A percentile compares a stretch with the other conserved stretches of the same genome.
These are phyloP conservation scores for Cerrena zonata DNA, from an alignment of 1,284 basidiomycete species.

Conservation along the genomic window DNA sequence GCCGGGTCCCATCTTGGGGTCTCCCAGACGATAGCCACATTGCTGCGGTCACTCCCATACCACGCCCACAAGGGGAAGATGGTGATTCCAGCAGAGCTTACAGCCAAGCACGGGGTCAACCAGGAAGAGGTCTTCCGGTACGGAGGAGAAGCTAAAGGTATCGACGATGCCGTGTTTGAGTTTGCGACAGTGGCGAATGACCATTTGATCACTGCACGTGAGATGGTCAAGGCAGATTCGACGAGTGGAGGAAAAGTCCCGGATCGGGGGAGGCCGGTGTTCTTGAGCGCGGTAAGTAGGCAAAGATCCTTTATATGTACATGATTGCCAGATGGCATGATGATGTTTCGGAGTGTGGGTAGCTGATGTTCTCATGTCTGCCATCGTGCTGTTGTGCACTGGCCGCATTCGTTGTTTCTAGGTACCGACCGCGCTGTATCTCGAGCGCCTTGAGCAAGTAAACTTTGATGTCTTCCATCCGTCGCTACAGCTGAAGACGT, in stretches of 20 bases:
- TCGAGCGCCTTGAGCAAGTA: slow-evolving; percentile 67
- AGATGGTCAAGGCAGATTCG: slow-evolving; percentile 69
- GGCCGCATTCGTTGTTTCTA: slow-evolving; percentile 25
- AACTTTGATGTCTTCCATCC: slow-evolving; percentile 83
- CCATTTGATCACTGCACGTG: slow-evolving; percentile 79
- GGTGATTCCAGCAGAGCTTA: slow-evolving; percentile 81
- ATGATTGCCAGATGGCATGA: too few relatives aligned
- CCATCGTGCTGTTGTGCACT: slow-evolving; percentile 11
- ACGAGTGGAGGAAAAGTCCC: slow-evolving; percentile 59
- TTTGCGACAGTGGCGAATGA: slow-evolving; percentile 89
- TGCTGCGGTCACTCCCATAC: slow-evolving; percentile 74
- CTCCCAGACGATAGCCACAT: slow-evolving; percentile 65
- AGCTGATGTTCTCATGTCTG: too few relatives aligned
- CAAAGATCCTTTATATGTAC: neutral
- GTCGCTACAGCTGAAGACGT: slow-evolving; percentile 68
- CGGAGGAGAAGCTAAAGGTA: slow-evolving; percentile 57
- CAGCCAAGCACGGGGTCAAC: slow-evolving; percentile 71
- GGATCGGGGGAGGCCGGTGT: slow-evolving; percentile 64
- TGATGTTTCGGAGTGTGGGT: too few relatives aligned
- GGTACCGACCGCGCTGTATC: slow-evolving; percentile 72
- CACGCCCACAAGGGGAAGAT: slow-evolving; percentile 70
- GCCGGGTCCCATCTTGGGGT: slow-evolving; percentile 74
- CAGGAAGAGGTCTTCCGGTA: slow-evolving; percentile 83
- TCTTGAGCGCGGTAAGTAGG: slow-evolving; percentile 68
- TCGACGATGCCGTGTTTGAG: slow-evolving; percentile 78